Evolutionary conservation across 2,329 filamentous ascomycete species (phyloP).

Genomic region (Alternaria panax): DNA sequence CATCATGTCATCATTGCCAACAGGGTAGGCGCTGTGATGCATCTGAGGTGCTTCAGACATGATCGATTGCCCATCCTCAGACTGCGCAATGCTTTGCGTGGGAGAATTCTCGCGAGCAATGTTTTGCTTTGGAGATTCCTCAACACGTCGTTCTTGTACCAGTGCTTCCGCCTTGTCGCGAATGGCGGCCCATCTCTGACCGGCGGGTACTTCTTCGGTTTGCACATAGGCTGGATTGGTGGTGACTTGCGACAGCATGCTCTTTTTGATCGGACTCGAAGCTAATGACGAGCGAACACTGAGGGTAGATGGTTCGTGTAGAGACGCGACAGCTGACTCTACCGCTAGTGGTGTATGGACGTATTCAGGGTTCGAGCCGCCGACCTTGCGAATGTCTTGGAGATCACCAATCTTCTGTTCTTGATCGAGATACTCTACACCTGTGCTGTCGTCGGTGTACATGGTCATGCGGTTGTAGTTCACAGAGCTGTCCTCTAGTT

Average conservation of each 20-base stretch:
- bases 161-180: conserved; percentile 53
- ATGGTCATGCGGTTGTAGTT: conserved; percentile 61
- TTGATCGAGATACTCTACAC: conserved; percentile 61
- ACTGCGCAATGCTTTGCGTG: conserved; percentile 62
- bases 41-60: conserved; percentile 59
- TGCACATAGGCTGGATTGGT: conserved; percentile 29
- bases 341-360: conserved; percentile 75
- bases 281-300: conserved; percentile 55
- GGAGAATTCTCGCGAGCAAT: conserved; percentile 60
- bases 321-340: conserved; percentile 88
- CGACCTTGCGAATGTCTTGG: conserved; percentile 74
- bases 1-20: conserved; percentile 69
- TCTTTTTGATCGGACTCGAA: conserved; percentile 34
- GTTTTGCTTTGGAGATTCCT: conserved; percentile 63
- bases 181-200: conserved; percentile 49
- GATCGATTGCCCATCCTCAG: conserved; percentile 39
- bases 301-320: conserved; percentile 83
- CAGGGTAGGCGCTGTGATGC: conserved; percentile 73
- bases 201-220: conserved; percentile 37
- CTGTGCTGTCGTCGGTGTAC: conserved; percentile 64
- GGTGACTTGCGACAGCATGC: conserved; percentile 35
- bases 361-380: conserved; percentile 76
- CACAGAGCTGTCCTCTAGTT: conserved; percentile 55
- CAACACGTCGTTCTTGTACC: conserved; percentile 37
- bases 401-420: conserved; percentile 62